Conservation (phyloP, 306 rosid genomes). For the Trichosanthes cucumerina region DNA sequence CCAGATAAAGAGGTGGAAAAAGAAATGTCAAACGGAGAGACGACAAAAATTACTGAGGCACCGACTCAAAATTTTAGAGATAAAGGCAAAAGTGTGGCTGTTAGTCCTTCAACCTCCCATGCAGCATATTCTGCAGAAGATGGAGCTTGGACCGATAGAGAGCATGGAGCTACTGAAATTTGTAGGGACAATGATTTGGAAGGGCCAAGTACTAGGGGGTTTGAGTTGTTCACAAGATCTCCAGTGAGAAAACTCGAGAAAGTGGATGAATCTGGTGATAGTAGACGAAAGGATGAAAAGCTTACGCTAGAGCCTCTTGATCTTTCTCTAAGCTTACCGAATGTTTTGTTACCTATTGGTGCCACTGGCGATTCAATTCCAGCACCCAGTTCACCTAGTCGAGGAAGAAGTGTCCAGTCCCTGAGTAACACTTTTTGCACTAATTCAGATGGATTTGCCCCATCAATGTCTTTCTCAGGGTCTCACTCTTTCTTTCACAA, state of each 20-base stretch:
- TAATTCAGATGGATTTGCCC: slow-evolving; percentile 85
- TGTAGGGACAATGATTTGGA: slow-evolving; percentile 48
- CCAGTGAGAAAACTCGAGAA: slow-evolving; percentile 68
- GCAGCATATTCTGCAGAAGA: slow-evolving; percentile 36
- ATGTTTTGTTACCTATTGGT: slow-evolving; percentile 87
- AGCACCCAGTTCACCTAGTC: slow-evolving; percentile 81
- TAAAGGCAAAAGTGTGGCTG: slow-evolving; percentile 71
- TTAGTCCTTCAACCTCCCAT: slow-evolving; percentile 24
- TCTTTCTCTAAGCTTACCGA: slow-evolving; percentile 91
- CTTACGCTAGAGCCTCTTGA: slow-evolving; percentile 60
- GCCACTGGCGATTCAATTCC: slow-evolving; percentile 34
- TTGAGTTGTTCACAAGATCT: slow-evolving; percentile 70
- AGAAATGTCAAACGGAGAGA: slow-evolving; percentile 26
- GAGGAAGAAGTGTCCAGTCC: slow-evolving; percentile 78
- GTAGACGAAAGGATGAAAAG: slow-evolving; percentile 39
- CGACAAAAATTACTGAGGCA: slow-evolving; percentile 18
- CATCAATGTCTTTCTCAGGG: slow-evolving; percentile 89
- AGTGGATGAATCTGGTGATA: slow-evolving; percentile 34
- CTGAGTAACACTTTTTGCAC: slow-evolving; percentile 57
- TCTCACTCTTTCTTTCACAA: slow-evolving; percentile 90
- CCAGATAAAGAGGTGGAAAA: slow-evolving; percentile 29
- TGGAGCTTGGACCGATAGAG: slow-evolving; percentile 45
- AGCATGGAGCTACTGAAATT: slow-evolving; percentile 30
- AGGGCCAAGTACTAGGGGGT: slow-evolving; percentile 83
- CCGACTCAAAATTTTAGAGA: slow-evolving; percentile 47